Base-by-base conservation (phyloP, 2,329 filamentous ascomycete species). In the Fusarium guadeloupense region DNA sequence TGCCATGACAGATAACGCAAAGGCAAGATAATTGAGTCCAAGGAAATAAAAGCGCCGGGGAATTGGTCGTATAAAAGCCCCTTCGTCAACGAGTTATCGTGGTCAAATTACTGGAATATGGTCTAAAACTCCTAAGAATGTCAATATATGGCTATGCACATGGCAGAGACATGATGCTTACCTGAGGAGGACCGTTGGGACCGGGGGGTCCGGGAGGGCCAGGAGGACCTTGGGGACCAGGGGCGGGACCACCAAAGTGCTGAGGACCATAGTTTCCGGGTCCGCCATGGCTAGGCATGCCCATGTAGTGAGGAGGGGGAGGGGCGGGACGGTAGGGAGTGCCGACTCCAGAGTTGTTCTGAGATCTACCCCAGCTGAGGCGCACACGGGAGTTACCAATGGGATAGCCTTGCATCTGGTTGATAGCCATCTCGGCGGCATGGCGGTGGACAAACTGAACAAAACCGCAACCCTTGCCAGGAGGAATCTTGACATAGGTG, bases 371-470 rank as follows among this genome's bases (percentile, higher is more conserved):
- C 95, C 95, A 99, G 76, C 92, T 97, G 68, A 99, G 86, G 72
- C 95, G 93, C 57, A 99, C 95, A 67, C 95, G 93, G 40, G 94
- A 98, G 84, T 99, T 99, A 51, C 95, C 95, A 72, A 99, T 99
- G 20, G 95, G 95, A 76, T 99, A 99, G 59, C 95, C 95, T 80
- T 99, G 95, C 95, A 99, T 99, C 81, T 99, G 95, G 81, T 99
- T 99, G 85, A 99, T 99, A 69, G 95, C 95, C 95, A 99, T 99
- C 82, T 99, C 95, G 13, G 95, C 95, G 47, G 95, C 95, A 73
- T 99, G 95, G 67, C 95, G 93, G 81, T 99, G 95, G 53, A 99
- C 95, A 71, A 99, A 99, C 79, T 99, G 95, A 56, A 99, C 95
- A 75, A 99, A 99, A 54, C 95, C 95, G 74, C 95, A 99, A 69